These are phyloP conservation scores for Sistotremastrum niveocremeum DNA, from an alignment of 768 basidiomycete genomes.

Conservation along the genomic window DNA sequence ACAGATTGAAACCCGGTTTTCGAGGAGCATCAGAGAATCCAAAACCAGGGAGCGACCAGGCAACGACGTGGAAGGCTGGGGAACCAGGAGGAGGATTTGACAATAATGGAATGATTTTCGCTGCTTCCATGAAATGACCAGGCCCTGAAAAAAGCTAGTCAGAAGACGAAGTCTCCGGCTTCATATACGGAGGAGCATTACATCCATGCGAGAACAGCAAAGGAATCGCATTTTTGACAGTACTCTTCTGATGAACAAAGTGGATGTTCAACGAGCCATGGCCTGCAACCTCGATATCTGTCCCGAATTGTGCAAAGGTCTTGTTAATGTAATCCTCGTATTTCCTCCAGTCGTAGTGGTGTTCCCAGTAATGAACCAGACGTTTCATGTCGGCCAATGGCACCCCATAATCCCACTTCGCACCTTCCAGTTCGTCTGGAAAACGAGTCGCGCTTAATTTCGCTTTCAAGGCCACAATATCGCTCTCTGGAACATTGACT, in stretches of 20 bases:
- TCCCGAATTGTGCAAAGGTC: conserved; percentile 3
- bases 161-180: not conserved
- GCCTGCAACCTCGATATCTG: conserved; percentile 6
- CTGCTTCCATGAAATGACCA: conserved; percentile 3
- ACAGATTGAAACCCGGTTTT: conserved; percentile 2
- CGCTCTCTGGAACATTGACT: not conserved
- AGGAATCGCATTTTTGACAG: conserved; percentile 2
- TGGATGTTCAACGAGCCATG: conserved; percentile 1
- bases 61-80: conserved; percentile 4
- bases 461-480: not conserved
- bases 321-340: conserved; percentile 4
- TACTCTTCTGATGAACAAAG: conserved; percentile 2
- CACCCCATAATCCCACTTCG: conserved; percentile 5
- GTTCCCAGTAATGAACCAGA: conserved; percentile 2
- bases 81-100: not conserved
- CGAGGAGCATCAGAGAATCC: conserved; percentile 3
- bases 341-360: conserved; percentile 5
- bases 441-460: conserved; percentile 2
- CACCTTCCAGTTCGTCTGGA: conserved; percentile 6
- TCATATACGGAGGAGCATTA: not conserved
- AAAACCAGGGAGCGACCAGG: conserved; percentile 1
- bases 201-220: conserved; percentile 4
- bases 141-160: not conserved
- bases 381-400: conserved; percentile 5
- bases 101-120: conserved; percentile 2